Base-by-base conservation (phyloP, 805 yeast genomes). In the Lipomyces sp. region DNA sequence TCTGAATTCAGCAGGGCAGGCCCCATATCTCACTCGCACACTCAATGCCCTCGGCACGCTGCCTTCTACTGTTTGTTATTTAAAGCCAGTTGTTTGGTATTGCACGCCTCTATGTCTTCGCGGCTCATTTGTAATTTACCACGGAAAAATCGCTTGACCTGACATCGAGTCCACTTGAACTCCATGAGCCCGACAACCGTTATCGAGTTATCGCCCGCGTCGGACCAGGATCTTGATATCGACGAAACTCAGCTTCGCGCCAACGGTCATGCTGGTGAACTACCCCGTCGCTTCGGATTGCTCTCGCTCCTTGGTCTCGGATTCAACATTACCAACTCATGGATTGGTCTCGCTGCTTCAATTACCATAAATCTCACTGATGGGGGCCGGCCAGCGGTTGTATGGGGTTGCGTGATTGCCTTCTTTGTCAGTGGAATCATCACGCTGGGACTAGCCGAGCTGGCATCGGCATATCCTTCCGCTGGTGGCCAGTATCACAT, bases 401-500 rank as follows among this genome's bases (percentile, higher is more conserved):
- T 67, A 1, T 67, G 67, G 58, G 69, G 70, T 50, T 60, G 64
- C 24, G 63, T 67, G 33, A 62, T 66, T 7, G 57, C 65, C 18
- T 65, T 67, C 57, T 53, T 67, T 48, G 57, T 51, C 37, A 57
- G 63, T 30, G 34, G 61, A 10, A 32, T 69, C 48, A 62, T 67
- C 24, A 69, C 64, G 2, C 48, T 64, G 42, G 64, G 70, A n/a
- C 32, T 67, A 24, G 68, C 70, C 4, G 70, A 67, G 42, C 63
- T 67, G 48, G 64, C 62, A 10, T 67, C 70, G 24, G 66, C 63
- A 15, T 67, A 66, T 42, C 72, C 72, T 3, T 66, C 71, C 24
- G 67, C 72, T 30, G 72, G 72, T 10, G 72, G 72, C 11, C 72
- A 67, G 50, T 69, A 69, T 51, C 67, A 50, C 48, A 66, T 71